Evolutionary conservation across 2,329 filamentous ascomycete genomes (phyloP).

Genomic region (Acrocalymma vagum): DNA sequence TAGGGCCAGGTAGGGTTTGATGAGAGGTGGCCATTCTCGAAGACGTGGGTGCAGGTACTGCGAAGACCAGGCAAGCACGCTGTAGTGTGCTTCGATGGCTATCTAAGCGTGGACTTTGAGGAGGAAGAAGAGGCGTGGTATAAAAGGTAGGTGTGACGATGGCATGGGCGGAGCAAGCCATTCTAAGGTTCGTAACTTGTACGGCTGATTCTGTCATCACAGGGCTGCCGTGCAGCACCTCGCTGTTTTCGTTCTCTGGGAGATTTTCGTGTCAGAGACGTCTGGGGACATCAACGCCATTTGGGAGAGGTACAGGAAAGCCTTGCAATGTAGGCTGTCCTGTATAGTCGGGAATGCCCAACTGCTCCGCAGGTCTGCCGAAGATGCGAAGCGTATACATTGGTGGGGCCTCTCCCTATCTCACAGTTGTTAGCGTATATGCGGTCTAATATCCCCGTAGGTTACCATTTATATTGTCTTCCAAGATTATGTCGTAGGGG

Average conservation of each 20-base stretch:
- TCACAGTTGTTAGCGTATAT: too few species aligned
- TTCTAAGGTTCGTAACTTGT: constrained; percentile 18
- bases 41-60: constrained; percentile 6
- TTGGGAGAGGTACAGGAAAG: constrained; percentile 1
- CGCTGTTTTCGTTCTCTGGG: constrained; percentile 3
- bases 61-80: not conserved
- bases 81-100: constrained; percentile 1
- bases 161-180: constrained; percentile 23
- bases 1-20: constrained; percentile 1
- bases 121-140: constrained; percentile 1
- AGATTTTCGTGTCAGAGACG: not conserved
- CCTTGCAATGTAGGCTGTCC: constrained; percentile 1
- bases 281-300: constrained; percentile 3
- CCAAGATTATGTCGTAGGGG: too few species aligned
- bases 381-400: constrained; percentile 2
- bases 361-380: constrained; percentile 2
- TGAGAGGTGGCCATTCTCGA: not conserved
- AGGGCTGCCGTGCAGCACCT: constrained; percentile 7
- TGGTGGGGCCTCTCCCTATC: too few species aligned
- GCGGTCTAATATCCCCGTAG: too few species aligned
- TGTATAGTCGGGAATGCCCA: constrained; percentile 1
- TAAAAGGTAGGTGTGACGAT: constrained; percentile 12
- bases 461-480: too few species aligned
- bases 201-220: constrained; percentile 7
- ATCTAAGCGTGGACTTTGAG: constrained; percentile 1